Percentiles rank a stretch among this genome's conserved stretches.
Conservation (phyloP, 1,284 basidiomycete species). For the Malassezia caprae region DNA sequence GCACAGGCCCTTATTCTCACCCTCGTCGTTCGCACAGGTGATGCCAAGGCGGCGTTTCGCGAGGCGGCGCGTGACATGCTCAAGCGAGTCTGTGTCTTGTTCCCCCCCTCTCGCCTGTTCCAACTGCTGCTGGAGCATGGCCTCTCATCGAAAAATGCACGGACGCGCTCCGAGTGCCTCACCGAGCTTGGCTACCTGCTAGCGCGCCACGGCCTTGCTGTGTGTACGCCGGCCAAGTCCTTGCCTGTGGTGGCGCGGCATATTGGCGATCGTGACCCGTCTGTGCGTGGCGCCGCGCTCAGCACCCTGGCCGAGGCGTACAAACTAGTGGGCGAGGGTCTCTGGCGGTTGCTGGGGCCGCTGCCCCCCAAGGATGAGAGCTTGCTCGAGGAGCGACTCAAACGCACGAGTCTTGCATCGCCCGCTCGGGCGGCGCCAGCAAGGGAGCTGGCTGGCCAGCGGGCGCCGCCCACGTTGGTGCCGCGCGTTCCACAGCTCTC, state of each 20-base stretch:
- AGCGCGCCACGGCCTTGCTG: conserved; percentile 70
- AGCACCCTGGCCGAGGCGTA: conserved; percentile 72
- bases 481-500: neutral
- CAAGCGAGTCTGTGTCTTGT: conserved; percentile 49
- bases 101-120: conserved; percentile 80
- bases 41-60: conserved; percentile 51
- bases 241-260: conserved; percentile 68
- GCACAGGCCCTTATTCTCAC: conserved; percentile 81
- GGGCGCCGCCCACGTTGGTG: neutral
- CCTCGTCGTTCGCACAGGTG: conserved; percentile 60
- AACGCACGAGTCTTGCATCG: conserved; percentile 57
- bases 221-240: conserved; percentile 63
- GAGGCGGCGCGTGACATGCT: conserved; percentile 52
- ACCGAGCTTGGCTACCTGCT: conserved; percentile 70
- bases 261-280: conserved; percentile 77
- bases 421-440: neutral
- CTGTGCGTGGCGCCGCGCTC: conserved; percentile 72
- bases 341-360: conserved; percentile 68
- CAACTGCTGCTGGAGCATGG: conserved; percentile 55
- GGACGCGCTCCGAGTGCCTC: conserved; percentile 72
- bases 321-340: conserved; percentile 68
- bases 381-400: conserved; percentile 77
- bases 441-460: neutral
- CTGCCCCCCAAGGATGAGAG: conserved; percentile 77
- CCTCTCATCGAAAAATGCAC: conserved; percentile 74